Conservation (phyloP, 139 green algal species). For the Zygnema circumcarinatum region DNA sequence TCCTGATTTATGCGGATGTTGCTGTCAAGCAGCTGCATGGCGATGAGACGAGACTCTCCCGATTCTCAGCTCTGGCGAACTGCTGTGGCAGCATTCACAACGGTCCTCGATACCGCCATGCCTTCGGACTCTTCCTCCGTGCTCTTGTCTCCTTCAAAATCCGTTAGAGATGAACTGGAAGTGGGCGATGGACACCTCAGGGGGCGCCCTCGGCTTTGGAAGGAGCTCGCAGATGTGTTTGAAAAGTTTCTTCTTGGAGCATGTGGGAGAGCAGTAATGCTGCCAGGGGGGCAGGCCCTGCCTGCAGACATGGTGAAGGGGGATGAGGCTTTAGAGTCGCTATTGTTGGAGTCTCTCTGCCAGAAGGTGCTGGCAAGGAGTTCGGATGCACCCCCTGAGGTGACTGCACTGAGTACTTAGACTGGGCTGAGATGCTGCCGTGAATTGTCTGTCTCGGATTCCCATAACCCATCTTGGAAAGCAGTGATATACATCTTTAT, state of each 20-base stretch:
- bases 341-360: constrained; percentile 78
- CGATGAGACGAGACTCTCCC: constrained; percentile 29
- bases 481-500: too few relatives aligned
- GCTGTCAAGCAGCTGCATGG: constrained; percentile 57
- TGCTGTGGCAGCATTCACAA: constrained; percentile 8
- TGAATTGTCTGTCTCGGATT: too few relatives aligned
- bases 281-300: neutral
- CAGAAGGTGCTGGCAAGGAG: constrained; percentile 74
- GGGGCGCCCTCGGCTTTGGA: constrained; percentile 25
- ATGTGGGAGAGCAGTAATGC: constrained; percentile 26
- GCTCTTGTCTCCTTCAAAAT: neutral
- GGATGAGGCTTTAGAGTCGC: constrained; percentile 72
- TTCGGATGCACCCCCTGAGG: constrained; percentile 64
- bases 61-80: constrained; percentile 50
- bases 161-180: neutral
- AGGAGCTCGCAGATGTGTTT: constrained; percentile 47
- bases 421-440: too few relatives aligned
- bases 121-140: neutral
- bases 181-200: neutral
- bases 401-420: too few relatives aligned
- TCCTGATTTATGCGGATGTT: too few relatives aligned
- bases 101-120: constrained; percentile 37
- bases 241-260: constrained; percentile 54
- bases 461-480: too few relatives aligned
- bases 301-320: constrained; percentile 17